Evolutionary conservation across 129 eudicot genomes (phyloP).

Genomic region (Saposhnikovia divaricata): DNA sequence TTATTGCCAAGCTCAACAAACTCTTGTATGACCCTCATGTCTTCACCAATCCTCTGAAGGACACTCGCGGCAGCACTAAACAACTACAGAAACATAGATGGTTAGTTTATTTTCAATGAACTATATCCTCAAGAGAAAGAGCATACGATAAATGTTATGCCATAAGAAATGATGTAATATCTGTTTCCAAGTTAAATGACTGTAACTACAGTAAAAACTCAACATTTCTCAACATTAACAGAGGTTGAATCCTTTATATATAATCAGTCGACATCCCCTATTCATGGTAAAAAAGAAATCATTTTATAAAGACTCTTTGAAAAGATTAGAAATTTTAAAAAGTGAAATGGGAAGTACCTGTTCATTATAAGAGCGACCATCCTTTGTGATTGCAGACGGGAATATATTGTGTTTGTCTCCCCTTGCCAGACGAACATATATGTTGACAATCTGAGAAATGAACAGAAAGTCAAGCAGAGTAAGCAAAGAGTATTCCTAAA

Average conservation of each 20-base stretch:
- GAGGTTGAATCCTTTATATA: neutral
- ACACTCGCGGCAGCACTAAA: slow-evolving; percentile 84
- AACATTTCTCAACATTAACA: neutral
- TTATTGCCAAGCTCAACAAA: slow-evolving; percentile 75
- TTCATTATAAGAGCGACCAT: slow-evolving; percentile 93
- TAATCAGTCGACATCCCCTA: neutral
- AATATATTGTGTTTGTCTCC: slow-evolving; percentile 77
- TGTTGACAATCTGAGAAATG: slow-evolving; percentile 65
- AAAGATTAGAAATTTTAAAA: neutral
- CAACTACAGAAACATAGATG: slow-evolving; percentile 35
- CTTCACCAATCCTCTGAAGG: slow-evolving; percentile 75
- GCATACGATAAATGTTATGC: neutral
- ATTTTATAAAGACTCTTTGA: neutral
- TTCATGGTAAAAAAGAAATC: neutral
- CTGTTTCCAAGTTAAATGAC: neutral
- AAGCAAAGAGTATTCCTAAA: neutral
- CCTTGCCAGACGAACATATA: slow-evolving; percentile 82
- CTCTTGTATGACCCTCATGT: slow-evolving; percentile 59
- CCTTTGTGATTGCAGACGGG: slow-evolving; percentile 81
- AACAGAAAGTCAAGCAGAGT: neutral
- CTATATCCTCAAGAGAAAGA: neutral
- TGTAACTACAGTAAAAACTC: neutral
- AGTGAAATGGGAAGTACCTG: slow-evolving; percentile 38
- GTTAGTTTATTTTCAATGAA: neutral
- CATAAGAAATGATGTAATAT: neutral